These are phyloP conservation scores for Colletotrichum magnum DNA, from an alignment of 2,329 filamentous ascomycete genomes.

Conservation along the genomic window DNA sequence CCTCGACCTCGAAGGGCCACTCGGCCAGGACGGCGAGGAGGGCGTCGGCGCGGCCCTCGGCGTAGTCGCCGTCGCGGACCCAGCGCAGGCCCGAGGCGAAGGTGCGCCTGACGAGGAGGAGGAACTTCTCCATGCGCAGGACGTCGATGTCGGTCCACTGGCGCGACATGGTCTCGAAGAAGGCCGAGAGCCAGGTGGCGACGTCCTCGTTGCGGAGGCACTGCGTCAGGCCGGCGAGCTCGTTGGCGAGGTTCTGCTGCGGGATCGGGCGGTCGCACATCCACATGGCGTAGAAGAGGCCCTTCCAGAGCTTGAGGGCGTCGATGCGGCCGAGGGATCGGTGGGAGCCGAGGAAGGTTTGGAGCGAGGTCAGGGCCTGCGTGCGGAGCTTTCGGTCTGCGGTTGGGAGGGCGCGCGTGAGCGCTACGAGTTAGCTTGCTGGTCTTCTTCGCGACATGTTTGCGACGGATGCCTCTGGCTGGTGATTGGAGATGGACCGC, in stretches of 20 bases:
- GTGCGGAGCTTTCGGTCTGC: constrained; percentile 84
- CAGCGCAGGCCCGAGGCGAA: constrained; percentile 78
- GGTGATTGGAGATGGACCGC: not conserved
- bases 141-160: constrained; percentile 82
- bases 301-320: constrained; percentile 92
- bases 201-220: constrained; percentile 41
- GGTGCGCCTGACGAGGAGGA: constrained; percentile 85
- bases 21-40: constrained; percentile 54
- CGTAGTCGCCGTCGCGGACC: constrained; percentile 49
- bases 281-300: constrained; percentile 93
- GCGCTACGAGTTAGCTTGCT: constrained; percentile 1
- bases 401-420: too few relatives aligned
- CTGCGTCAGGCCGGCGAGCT: constrained; percentile 77
- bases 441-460: constrained; percentile 1
- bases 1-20: constrained; percentile 58
- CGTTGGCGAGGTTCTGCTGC: constrained; percentile 85
- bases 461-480: too few relatives aligned
- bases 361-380: constrained; percentile 82
- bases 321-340: constrained; percentile 75
- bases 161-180: constrained; percentile 74
- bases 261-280: constrained; percentile 92
- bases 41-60: constrained; percentile 51
- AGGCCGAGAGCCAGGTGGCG: constrained; percentile 40
- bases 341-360: constrained; percentile 79
- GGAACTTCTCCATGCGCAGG: constrained; percentile 91